phyloP scores from a whole-genome alignment of 2,329 filamentous ascomycete genomes.

The Aspergillus texensis region DNA sequence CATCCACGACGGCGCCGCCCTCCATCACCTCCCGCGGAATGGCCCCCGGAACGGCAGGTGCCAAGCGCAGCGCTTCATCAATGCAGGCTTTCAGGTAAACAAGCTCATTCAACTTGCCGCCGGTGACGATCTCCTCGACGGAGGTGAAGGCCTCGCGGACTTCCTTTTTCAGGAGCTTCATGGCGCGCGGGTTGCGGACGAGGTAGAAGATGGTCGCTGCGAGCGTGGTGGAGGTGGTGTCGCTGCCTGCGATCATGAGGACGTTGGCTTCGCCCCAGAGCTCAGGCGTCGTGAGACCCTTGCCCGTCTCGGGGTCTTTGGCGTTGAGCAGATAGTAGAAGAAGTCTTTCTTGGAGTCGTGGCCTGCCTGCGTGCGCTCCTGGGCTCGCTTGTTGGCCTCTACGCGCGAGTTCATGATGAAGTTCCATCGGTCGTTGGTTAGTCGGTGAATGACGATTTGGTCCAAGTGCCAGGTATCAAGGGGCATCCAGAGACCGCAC shows the following conservation, averaged over 20 bases:
- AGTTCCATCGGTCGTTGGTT: conserved; percentile 66
- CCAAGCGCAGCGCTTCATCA: conserved; percentile 46
- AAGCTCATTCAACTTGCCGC: conserved; percentile 37
- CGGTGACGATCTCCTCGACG: conserved; percentile 42
- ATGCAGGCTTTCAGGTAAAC: conserved; percentile 46
- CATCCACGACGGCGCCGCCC: conserved; percentile 41
- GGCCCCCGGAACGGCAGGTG: conserved; percentile 42
- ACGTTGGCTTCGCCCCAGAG: conserved; percentile 73
- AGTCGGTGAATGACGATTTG: conserved; percentile 69
- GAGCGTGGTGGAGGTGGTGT: conserved; percentile 69
- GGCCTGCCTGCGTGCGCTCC: conserved; percentile 57
- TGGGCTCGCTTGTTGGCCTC: conserved; percentile 69
- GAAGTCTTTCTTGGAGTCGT: conserved; percentile 71
- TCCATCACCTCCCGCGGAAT: conserved; percentile 43
- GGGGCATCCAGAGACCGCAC: conserved; percentile 72
- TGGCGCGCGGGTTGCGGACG: conserved; percentile 34
- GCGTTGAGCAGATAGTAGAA: conserved; percentile 75
- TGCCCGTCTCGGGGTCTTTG: conserved; percentile 70
- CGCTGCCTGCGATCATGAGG: conserved; percentile 71
- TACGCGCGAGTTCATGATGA: conserved; percentile 70
- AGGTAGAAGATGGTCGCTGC: conserved; percentile 47
- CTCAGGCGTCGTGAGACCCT: conserved; percentile 66
- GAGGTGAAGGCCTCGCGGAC: conserved; percentile 38
- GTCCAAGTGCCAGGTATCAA: conserved; percentile 68
- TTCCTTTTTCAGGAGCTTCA: conserved; percentile 38